Evolutionary conservation across 805 yeast genomes (phyloP), one percentile per base, ranked within the genome.

Genomic region (Candida rishiriensis): DNA sequence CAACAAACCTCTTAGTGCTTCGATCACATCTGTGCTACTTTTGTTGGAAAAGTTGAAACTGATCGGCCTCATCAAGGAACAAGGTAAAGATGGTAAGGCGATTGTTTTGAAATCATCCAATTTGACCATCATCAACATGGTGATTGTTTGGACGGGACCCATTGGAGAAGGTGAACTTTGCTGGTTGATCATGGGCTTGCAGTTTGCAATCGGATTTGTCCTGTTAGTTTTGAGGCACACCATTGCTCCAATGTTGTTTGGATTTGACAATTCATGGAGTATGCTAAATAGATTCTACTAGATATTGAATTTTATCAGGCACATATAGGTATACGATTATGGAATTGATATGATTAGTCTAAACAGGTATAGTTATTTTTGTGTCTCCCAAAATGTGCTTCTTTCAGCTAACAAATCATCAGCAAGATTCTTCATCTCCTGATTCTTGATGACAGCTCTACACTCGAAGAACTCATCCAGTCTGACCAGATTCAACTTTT

Each of bases 61-160:
- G 30, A 62, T 89, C 10, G 70, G 50, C 59, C 66, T 50, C 68
- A 73, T 49, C 47, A 61, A 42, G 56, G 26, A 21, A 7, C 26
- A 21, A 21, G 26, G 26, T 21, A 21, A 21, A 21, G 65, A 44
- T 49, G 58, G 55, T 10, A 39, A 60, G 50, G 16, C 49, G 40
- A 47, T 45, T 3, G 54, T 62, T 12, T 61, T 73, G 28, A 60
- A 63, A 9, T 79, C 85, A 44, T 81, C 93, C 11, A 93, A 93
- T 60, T 73, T 91, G 77, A 93, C 99, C 2, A 65, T 93, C 39
- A 89, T 93, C 52, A 93, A 91, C 59, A 69, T 93, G 49, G 74
- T 77, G 2, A 67, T 91, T 35, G 95, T 91, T 10, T 81, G 89
- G 86, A 71, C 83, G 36, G 99, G 99, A 1, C 97, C 99, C 4